Evolutionary conservation across 805 yeast genomes (phyloP), one percentile per base, ranked within the genome.

Genomic region (Candida xiaguanensis): DNA sequence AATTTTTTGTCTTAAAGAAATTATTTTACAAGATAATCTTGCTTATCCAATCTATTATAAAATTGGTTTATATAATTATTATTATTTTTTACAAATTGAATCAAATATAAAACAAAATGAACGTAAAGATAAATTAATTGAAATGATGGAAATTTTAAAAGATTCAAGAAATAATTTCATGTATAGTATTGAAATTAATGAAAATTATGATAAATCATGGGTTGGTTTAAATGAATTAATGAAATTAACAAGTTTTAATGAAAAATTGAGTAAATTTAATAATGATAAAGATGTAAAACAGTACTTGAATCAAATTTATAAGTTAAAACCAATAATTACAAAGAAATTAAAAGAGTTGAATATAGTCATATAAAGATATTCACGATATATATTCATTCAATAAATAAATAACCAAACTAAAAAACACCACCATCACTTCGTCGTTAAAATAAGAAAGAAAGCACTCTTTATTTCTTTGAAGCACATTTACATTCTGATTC

Each of bases 131-230:
- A 59, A 58, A 32, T 35, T 59, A 13, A 39, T 55, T 33, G 66
- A 58, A 39, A 46, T 48, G 32, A 27, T 56, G 23, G 51, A 49
- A 2, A 36, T 51, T 5, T 45, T 68, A 32, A 47, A 38, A 16
- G 53, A 59, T 31, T 52, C 71, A 8, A 48, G 72, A 32, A 54
- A 80, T 49, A 73, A 78, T 52, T 84, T 76, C 47, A 61, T 82
- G 39, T 75, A 95, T 47, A 63, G 89, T 7, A 80, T 88, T 5
- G 98, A 93, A 58, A 66, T 90, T 27, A 80, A 87, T 51, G 84
- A 82, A 32, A 65, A 69, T 23, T 84, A 77, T 55, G 60, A 75
- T 15, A 72, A 87, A 47, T 84, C 87, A 12, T 90, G 95, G 95
- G 58, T 75, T 24, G 90, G 91, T 1, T 60, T 85, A 2, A 69